Evolutionary conservation across 2,329 filamentous ascomycete genomes (phyloP), one percentile per base, ranked within the genome.

Genomic region (Pseudogymnoascus destructans): DNA sequence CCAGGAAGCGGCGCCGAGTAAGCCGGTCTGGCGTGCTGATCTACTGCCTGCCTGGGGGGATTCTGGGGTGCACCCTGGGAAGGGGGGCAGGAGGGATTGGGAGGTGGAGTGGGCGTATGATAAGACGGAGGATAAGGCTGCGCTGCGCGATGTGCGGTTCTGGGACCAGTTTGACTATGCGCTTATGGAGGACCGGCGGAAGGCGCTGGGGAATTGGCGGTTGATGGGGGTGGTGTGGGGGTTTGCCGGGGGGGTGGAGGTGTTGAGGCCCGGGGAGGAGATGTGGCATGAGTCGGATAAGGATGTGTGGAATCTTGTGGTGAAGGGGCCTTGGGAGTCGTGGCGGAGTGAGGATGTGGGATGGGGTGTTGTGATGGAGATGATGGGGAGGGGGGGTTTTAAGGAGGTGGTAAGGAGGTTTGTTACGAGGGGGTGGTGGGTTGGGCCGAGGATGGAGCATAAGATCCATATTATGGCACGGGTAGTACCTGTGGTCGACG

Each of bases 121-220:
- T 70, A 86, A 85, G 70, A 85, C 82, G 0, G 84, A 87, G 67
- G 73, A 79, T 59, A 64, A 69, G 10, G 63, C 62, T 0, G 65
- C 67, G 8, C 71, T 85, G 9, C 66, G 69, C 0, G 71, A 71
- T 59, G 74, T 77, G 0, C 67, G 64, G 13, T 87, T 86, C 68
- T 87, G 84, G 84, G 69, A 73, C n/a, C 70, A 71, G 40, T 83
- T 86, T 62, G 81, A 85, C 68, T 87, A 84, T 65, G 74, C 77
- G 3, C 73, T 86, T 3, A 73, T 77, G 55, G 81, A 84, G 65
- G 74, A 80, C 54, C 74, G 76, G 1, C 66, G 63, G 10, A 72
- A 71, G 55, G 72, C 75, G 0, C 71, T 76, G 57, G 77, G 73
- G 6, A 75, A 75, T 9, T 86, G 82, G 81, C 76, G 80, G 57